Evolutionary conservation across 2,329 filamentous ascomycete genomes (phyloP), one percentile per base, ranked within the genome.

Genomic region (Lojkania enalia): DNA sequence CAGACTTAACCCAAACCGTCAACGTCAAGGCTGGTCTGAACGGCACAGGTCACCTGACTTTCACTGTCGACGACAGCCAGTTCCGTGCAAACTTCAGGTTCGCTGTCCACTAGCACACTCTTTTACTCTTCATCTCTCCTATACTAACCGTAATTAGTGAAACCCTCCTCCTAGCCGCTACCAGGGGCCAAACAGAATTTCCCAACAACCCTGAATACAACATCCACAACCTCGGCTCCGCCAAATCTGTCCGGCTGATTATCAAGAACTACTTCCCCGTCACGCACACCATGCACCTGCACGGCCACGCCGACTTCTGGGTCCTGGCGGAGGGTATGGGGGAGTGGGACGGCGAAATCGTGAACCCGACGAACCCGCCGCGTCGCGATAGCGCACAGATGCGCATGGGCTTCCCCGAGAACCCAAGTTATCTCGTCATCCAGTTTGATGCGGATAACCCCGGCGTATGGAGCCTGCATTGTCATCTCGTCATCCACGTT

Each of bases 241-340:
- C 64, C 52, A 52, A 49, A 19, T 60, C 61, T 7, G 56, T 72
- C 33, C 62, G 69, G 32, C 48, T 73, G 7, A 58, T 71, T 58
- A 58, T 61, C 59, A 61, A 51, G 43, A 64, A 52, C 54, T 29
- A 45, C 20, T 30, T 19, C 20, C 58, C 40, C 53, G 52, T 35
- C 38, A 49, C 16, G 49, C 71, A 74, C 36, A 70, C 72, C 6
- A 73, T 76, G 70, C 46, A 52, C 46, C 46, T 75, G 7, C 73
- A 75, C 62, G 55, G 75, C n/a, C 75, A 77, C 54, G 38, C 12
- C 25, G 73, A 77, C 55, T 71, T 76, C 58, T 72, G 69, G 46
- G 55, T 76, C n/a, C 69, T 77, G 1, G 69, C 68, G 18, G 66
- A 71, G 42, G 74, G 74, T 11, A 50, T 51, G 1, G 74, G 73